Conservation (phyloP, 352 stramenopile genomes). For the Phytophthora rubi region DNA sequence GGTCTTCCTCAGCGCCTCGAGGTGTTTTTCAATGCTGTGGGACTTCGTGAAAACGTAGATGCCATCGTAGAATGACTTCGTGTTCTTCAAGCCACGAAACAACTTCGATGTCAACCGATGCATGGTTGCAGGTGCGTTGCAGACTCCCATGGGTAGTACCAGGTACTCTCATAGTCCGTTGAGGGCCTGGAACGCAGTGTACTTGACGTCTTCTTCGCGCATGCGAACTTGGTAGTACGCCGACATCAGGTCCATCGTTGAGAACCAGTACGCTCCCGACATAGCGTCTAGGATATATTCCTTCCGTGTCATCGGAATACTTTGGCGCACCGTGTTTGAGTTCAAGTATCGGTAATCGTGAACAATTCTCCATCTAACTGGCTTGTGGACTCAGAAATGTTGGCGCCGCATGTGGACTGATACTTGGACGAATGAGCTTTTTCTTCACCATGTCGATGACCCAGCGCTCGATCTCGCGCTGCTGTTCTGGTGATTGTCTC, state of each 20-base stretch:
- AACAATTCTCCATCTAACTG: background rate
- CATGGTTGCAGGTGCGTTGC: constrained; percentile 1
- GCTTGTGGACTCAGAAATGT: background rate
- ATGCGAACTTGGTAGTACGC: constrained; percentile 38
- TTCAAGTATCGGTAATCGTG: background rate
- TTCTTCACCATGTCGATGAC: background rate
- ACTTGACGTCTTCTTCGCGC: constrained; percentile 25
- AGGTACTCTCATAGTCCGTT: constrained; percentile 17
- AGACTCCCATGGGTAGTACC: background rate
- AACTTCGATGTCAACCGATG: constrained; percentile 13
- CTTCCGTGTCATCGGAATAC: background rate
- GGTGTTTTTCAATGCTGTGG: constrained; percentile 1
- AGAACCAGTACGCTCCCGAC: background rate
- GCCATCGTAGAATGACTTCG: constrained; percentile 15
- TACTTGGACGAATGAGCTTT: background rate
- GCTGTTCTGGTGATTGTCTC: constrained; percentile 17
- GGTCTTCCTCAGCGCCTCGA: background rate
- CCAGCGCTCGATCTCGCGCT: constrained; percentile 5
- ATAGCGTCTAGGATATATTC: background rate
- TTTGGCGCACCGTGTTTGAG: background rate
- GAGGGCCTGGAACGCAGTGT: constrained; percentile 16
- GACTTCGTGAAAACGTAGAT: constrained; percentile 19
- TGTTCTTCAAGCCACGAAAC: constrained; percentile 1
- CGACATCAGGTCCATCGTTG: background rate
- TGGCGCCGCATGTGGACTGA: background rate